A percentile compares a stretch with the other conserved stretches of the same genome.
These are phyloP conservation scores for Blumeria graminis DNA, from an alignment of 2,329 filamentous ascomycete genomes.

Conservation along the genomic window DNA sequence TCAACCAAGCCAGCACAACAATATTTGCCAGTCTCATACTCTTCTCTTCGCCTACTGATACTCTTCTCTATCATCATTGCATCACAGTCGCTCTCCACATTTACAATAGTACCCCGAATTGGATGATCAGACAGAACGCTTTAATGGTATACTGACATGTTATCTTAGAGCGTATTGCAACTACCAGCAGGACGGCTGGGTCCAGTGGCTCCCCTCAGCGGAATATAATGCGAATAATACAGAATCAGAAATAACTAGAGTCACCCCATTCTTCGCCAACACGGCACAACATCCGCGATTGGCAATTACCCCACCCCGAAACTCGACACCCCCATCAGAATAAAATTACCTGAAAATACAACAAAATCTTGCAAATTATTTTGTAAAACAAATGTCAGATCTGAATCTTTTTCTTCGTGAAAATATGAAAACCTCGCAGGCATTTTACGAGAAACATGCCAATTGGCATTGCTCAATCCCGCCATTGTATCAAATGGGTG, in stretches of 20 bases:
- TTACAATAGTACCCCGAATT: background rate
- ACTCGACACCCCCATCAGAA: too few relatives aligned
- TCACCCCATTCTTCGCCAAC: background rate
- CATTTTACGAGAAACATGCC: background rate
- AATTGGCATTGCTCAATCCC: background rate
- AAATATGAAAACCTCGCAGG: conserved; percentile 1
- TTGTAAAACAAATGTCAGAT: background rate
- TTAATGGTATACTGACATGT: background rate
- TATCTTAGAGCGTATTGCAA: background rate
- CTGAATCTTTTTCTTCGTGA: background rate
- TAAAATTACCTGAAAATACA: too few relatives aligned
- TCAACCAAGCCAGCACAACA: too few relatives aligned
- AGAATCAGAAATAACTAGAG: background rate
- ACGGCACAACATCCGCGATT: too few relatives aligned
- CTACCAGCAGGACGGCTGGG: background rate
- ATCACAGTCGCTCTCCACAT: too few relatives aligned
- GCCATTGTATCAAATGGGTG: background rate
- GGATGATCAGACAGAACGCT: background rate
- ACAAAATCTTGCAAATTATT: too few relatives aligned
- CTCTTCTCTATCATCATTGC: too few relatives aligned
- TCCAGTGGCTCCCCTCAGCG: background rate
- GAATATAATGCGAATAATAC: background rate
- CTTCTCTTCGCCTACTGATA: too few relatives aligned
- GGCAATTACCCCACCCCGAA: too few relatives aligned
- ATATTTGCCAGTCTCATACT: too few relatives aligned